Base-by-base conservation (phyloP, 805 yeast genomes). In the Sugiyamaella mastotermitis region DNA sequence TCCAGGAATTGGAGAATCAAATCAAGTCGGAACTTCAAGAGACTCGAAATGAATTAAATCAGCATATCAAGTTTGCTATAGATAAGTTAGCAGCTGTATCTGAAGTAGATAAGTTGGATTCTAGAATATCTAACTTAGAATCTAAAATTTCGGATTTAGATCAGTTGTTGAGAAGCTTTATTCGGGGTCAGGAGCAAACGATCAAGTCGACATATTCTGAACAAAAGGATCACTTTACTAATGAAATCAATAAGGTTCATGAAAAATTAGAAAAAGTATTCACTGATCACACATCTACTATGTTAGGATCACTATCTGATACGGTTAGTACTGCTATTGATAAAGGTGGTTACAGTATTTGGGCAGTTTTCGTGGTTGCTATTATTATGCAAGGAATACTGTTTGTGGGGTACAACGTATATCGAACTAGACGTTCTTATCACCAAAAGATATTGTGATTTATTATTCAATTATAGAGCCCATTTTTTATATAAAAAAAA, bases 341-440 rank as follows among this genome's bases (percentile, higher is more conserved):
- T 15, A 45, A 45, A 14, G 53, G 56, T 16, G 58, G 57, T 2
- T 53, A 57, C 11, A 43, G 49, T 35, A 38, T 51, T 16, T 55
- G 57, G 58, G 24, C 40, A 18, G 40, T 51, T 8, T 28, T 52
- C 15, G 46, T 48, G 10, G 23, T 52, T 11, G 40, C 52, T 22
- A 38, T 55, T 21, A 33, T 43, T 15, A 43, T 52, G 7, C 55
- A 52, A 40, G 51, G 48, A 17, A 53, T 52, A 15, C 24, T 56
- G 16, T 41, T 47, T 11, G 55, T 45, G 13, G 63, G 57, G 2
- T 56, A 55, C 47, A 43, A 49, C 28, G 40, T 49, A 19, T 58
- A 57, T 49, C 55, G 50, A 38, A 50, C 48, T 16, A 43, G 50
- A 21, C 40, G 46, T 16, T 47, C 49, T 13, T 47, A 47, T 35